Evolutionary conservation across 768 basidiomycete species (phyloP), one percentile per base, ranked within the genome.

Genomic region (Pleurotus djamor): DNA sequence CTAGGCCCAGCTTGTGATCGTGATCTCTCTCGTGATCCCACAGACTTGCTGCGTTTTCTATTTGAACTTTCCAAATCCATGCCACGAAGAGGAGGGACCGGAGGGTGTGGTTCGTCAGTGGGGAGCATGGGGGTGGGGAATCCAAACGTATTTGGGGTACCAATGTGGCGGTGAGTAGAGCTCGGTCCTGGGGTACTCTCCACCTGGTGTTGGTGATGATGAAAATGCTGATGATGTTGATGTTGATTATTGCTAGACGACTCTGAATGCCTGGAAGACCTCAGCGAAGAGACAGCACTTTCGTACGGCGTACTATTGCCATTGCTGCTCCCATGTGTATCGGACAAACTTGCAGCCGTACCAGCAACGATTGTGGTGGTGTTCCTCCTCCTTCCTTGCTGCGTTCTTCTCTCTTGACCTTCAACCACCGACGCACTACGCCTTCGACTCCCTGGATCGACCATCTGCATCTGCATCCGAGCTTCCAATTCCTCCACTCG

Each of bases 71-170:
- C 45, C 45, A 17, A 85, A 47, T 47, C 16, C 45, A 47, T 12
- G 17, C 17, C 45, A 7, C 16, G 84, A 37, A 87, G 65, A 12
- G 85, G 84, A 7, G 85, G 85, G 4, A 71, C 77, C 34, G 73
- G 66, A 16, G 76, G 74, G 48, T 63, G 70, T 70, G 50, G 57
- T 66, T 64, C 69, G 67, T 62, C 61, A 33, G 10, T 35, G 28
- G n/a, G 5, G n/a, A 6, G 38, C 37, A 37, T 52, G 13, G 61
- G 59, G 12, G 61, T 48, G 13, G 59, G 59, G 9, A 59, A 41
- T 47, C 61, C 61, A 43, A 62, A 62, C 13, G 61, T 62, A 37
- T 44, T 47, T 4, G 61, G 61, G 4, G 61, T 59, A 41, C 54
- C 61, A 49, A 61, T 33, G 16, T 33, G 41, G 14, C 43, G 47